phyloP scores from a whole-genome alignment of 148 eudicot genomes.

The Bassia scoparia region DNA sequence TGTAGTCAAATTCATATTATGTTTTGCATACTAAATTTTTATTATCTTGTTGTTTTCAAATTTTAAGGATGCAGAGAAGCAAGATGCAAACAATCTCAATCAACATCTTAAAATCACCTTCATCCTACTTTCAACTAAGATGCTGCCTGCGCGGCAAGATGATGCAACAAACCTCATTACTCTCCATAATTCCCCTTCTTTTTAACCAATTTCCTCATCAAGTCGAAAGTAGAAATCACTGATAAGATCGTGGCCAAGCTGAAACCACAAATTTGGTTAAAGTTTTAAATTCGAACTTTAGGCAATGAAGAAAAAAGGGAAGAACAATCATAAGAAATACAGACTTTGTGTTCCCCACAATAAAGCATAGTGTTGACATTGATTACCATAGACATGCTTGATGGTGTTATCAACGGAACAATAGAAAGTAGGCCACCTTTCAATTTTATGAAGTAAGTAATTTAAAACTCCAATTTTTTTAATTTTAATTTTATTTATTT shows the following conservation, averaged over 20 bases:
- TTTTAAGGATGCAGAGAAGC: no score
- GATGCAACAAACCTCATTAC: no score
- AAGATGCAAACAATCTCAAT: no score
- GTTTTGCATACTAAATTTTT: no score
- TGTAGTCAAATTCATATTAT: no score
- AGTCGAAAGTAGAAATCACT: not conserved
- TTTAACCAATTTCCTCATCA: not conserved
- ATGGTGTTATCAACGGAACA: not conserved
- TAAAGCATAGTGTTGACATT: not conserved
- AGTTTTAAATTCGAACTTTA: not conserved
- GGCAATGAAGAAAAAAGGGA: not conserved
- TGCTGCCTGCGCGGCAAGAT: no score
- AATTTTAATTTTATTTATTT: no score
- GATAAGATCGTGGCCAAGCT: not conserved
- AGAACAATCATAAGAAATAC: not conserved
- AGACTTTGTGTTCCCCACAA: not conserved
- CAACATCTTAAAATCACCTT: no score
- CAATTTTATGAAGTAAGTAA: not conserved
- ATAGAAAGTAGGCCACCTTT: not conserved
- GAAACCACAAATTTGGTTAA: not conserved
- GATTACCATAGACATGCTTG: not conserved
- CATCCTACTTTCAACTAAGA: no score
- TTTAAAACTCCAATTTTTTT: no score
- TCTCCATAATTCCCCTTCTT: no score
- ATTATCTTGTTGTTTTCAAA: no score